Evolutionary conservation across 345 rosid genomes (phyloP), one percentile per base, ranked within the genome.

Genomic region (Pseudoturritis turrita): DNA sequence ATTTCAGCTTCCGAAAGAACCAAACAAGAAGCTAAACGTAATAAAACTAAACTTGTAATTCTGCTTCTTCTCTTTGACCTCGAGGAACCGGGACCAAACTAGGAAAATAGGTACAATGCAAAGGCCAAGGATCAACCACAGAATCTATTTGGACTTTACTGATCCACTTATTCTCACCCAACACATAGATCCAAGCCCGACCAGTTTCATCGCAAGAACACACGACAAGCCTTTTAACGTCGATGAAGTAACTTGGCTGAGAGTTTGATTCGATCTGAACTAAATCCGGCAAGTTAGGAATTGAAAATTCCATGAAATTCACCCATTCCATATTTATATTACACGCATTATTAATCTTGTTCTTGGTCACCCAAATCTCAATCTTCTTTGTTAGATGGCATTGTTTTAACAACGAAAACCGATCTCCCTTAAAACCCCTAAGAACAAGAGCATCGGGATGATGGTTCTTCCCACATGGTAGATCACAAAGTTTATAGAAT

Each of bases 361-460:
- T 43, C 52, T 61, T 43, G 52, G 39, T 61, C 66, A 61, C 51
- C 66, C 66, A 61, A 51, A 54, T 9, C 39, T 29, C 39, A 29
- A 54, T 54, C 39, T 54, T 54, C 39, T 29, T 54, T n/a, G 59
- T 54, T 15, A 4, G 7, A 15, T 54, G 59, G 13, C 59, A 54
- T 29, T 54, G 39, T 11, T 29, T 29, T 29, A n/a, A 3, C 59
- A 29, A 29, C 0, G 59, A 28, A 4, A 29, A 29, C 22, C 22
- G 7, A 15, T 54, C 44, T 31, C 68, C 31, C 18, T 5, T 13
- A 19, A 18, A 46, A 31, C 13, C 29, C 7, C 33, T 3, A 4
- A 44, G 68, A 9, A 31, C 56, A 46, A 46, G 26, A 19, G 29
- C 68, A 63, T 63, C 68, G 0, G 10, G 1, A 63, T 0, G 3